Conservation (phyloP, 1,284 basidiomycete species). For the Moniliophthora roreri region DNA sequence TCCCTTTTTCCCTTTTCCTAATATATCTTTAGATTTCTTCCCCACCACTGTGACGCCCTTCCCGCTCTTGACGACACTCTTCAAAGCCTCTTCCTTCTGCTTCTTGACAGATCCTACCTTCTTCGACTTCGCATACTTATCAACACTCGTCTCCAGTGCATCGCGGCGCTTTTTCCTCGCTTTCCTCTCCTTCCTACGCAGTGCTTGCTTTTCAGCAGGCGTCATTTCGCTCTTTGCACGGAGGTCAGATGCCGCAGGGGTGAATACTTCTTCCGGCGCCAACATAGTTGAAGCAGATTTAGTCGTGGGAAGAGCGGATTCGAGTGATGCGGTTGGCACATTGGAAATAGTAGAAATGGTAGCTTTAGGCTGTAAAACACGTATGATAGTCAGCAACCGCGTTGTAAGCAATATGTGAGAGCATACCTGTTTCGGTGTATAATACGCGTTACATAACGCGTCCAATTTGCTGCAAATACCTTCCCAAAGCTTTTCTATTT, state of each 20-base stretch:
- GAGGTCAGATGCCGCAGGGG: slow-evolving; percentile 52
- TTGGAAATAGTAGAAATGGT: slow-evolving; percentile 87
- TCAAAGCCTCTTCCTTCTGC: slow-evolving; percentile 81
- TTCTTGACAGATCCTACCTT: slow-evolving; percentile 58
- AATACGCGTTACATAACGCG: slow-evolving; percentile 93
- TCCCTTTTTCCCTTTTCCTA: slow-evolving; percentile 29
- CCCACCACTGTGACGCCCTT: slow-evolving; percentile 89
- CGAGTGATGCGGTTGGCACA: slow-evolving; percentile 81
- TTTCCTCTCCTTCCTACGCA: slow-evolving; percentile 76
- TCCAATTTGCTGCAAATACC: slow-evolving; percentile 89
- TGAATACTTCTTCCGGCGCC: slow-evolving; percentile 92
- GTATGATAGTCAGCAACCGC: no score
- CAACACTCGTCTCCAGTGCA: slow-evolving; percentile 65
- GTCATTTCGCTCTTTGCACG: slow-evolving; percentile 81
- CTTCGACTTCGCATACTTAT: slow-evolving; percentile 59
- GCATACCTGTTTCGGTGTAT: slow-evolving; percentile 89
- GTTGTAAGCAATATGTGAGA: slow-evolving; percentile 8
- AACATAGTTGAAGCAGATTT: slow-evolving; percentile 79
- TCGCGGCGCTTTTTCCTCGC: slow-evolving; percentile 71
- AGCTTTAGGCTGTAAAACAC: slow-evolving; percentile 74
- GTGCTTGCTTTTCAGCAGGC: slow-evolving; percentile 78
- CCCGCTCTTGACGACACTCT: slow-evolving; percentile 78
- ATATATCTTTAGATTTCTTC: slow-evolving; percentile 51
- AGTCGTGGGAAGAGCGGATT: slow-evolving; percentile 87
- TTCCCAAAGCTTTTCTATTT: slow-evolving; percentile 84